Evolutionary conservation across 345 rosid genomes (phyloP), one percentile per base, ranked within the genome.

Genomic region (Brassica rapa): DNA sequence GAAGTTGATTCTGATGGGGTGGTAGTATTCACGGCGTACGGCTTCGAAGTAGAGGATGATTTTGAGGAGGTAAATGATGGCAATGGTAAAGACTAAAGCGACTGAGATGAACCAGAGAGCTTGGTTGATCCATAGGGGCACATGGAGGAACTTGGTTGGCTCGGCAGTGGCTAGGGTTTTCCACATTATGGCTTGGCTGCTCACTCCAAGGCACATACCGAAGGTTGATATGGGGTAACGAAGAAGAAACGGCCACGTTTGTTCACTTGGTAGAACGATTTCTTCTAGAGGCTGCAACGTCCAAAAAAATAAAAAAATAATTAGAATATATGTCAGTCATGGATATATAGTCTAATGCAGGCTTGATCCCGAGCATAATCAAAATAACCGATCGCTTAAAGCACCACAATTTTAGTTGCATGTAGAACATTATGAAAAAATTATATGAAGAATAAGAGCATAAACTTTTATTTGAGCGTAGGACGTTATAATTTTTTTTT

Each of bases 151-250:
- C 63, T 84, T 82, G 64, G 89, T 87, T 74, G 95, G 86, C 43
- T 25, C 51, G 0, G 93, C 84, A 12, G 89, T 86, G 4, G 97
- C 89, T 66, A 90, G 67, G 19, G 91, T 78, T 66, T 89, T 90
- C 95, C 95, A 92, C 88, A 92, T 70, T 77, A 92, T 88, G 29
- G 95, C 93, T 83, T 92, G 97, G 83, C 97, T 92, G 82, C 93
- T 86, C 7, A 88, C 89, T 32, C 97, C 97, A 4, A 92, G 95
- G 78, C 97, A 92, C 80, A 92, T 88, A 85, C 97, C 97, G 8
- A 89, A 92, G 25, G 97, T 84, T 14, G 97, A 88, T 68, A 92
- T 66, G 0, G 93, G 90, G 77, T 32, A 92, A 12, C 95, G 87
- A 3, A 92, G 89, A 78, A 92, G 92, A 80, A 90, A 92, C 19